These are phyloP conservation scores for Bryum argenteum DNA, from an alignment of 225 moss, liverwort and hornwort species.

Conservation along the genomic window DNA sequence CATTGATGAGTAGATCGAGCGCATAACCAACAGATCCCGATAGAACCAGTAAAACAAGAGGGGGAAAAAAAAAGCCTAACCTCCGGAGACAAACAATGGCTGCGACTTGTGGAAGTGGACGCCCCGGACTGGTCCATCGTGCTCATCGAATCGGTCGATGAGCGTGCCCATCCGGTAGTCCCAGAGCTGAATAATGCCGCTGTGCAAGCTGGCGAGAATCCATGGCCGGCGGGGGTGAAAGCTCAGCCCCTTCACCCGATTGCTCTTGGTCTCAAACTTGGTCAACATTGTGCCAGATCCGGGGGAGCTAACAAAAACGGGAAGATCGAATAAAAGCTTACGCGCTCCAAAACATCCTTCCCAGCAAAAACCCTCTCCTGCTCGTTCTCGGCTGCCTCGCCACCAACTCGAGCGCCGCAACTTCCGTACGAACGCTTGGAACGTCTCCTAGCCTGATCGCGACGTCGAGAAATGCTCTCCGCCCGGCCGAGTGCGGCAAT, in stretches of 20 bases:
- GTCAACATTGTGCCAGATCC: slow-evolving; percentile 77
- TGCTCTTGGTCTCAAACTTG: slow-evolving; percentile 99
- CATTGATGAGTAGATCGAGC: slow-evolving; percentile 21
- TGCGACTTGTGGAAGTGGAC: slow-evolving; percentile 99
- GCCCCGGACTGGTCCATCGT: slow-evolving; percentile 94
- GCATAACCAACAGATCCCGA: background rate
- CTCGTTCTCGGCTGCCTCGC: slow-evolving; percentile 24
- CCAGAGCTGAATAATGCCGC: slow-evolving; percentile 98
- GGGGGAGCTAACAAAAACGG: slow-evolving; percentile 19
- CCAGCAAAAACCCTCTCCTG: slow-evolving; percentile 2
- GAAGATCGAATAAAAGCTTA: slow-evolving; percentile 29
- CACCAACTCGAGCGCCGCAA: slow-evolving; percentile 26
- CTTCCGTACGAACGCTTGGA: background rate
- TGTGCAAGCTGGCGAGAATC: slow-evolving; percentile 98
- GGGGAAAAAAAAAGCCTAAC: slow-evolving; percentile 39
- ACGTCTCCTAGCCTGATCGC: slow-evolving; percentile 29
- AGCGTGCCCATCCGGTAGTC: slow-evolving; percentile 99
- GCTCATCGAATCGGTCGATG: slow-evolving; percentile 98
- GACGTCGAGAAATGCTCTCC: slow-evolving; percentile 19
- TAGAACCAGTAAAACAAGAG: background rate
- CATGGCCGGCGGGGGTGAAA: slow-evolving; percentile 98
- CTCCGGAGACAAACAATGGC: slow-evolving; percentile 98
- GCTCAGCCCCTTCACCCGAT: slow-evolving; percentile 98
- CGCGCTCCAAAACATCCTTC: slow-evolving; percentile 28
- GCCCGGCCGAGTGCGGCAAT: slow-evolving; percentile 21